Evolutionary conservation across 345 rosid genomes (phyloP), one percentile per base, ranked within the genome.

Genomic region (Murraya koenigii): DNA sequence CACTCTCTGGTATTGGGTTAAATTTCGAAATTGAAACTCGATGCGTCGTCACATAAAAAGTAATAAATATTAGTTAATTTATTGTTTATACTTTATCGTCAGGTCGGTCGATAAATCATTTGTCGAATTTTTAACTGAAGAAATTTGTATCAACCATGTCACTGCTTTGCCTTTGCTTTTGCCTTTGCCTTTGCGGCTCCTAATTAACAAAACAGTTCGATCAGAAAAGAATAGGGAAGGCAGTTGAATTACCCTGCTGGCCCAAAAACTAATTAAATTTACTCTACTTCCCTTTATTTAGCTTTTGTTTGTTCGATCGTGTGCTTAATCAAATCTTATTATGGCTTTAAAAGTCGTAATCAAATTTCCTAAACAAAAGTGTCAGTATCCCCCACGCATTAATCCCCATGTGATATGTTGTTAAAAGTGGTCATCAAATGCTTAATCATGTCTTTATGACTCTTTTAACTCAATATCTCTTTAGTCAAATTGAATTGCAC

Each of bases 401-500:
- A 41, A 65, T 49, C n/a, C 66, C 79, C 83, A 81, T 81, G 79
- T 76, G 77, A 22, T 59, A 1, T 80, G 86, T 80, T 44, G 64
- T 59, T 71, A 55, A 71, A 80, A 65, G 82, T 35, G 49, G 25
- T 32, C 20, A 23, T 71, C 58, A 47, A 2, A 58, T 55, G 55
- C 71, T 20, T 77, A 62, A 77, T 73, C 78, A 73, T 52, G 60
- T 67, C 41, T 66, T 58, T 39, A 58, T 26, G 76, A 49, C 71
- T 13, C 41, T 26, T n/a, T n/a, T 1, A 35, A 49, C 55, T 1
- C 5, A 26, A 26, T 3, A 19, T 33, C 25, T 15, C 0, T 5
- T 11, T 4, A 39, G 28, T 15, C 65, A 58, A 76, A 56, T 66
- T 38, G 32, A 9, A 38, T 20, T 26, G 11, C 79, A 11, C 66